Percentiles rank a stretch among this genome's conserved stretches.
Conservation (phyloP, 331 rosid species). For the Malus hybrid region DNA sequence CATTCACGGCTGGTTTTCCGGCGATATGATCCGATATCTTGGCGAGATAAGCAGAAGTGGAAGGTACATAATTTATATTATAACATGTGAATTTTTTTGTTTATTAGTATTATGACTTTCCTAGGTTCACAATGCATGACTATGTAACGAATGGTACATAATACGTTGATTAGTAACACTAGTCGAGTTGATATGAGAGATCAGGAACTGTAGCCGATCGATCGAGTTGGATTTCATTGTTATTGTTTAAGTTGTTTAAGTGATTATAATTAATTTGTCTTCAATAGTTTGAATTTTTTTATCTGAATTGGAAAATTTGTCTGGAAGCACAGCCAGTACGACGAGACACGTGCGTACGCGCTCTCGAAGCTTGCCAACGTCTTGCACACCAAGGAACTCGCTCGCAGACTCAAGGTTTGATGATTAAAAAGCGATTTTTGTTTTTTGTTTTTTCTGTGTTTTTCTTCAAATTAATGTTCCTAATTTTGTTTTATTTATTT, state of each 20-base stretch:
- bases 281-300: not conserved
- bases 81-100: not conserved
- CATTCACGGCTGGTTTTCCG: slow-evolving; percentile 82
- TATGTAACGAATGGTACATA: too few relatives aligned
- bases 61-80: slow-evolving; percentile 23
- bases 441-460: not conserved
- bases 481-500: not conserved
- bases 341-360: slow-evolving; percentile 96
- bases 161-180: too few relatives aligned
- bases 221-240: not conserved
- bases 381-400: slow-evolving; percentile 77
- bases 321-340: slow-evolving; percentile 47
- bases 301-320: not conserved
- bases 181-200: not conserved
- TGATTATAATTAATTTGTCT: not conserved
- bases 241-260: too few relatives aligned
- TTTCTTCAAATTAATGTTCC: not conserved
- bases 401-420: slow-evolving; percentile 59
- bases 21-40: slow-evolving; percentile 53
- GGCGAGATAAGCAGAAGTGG: slow-evolving; percentile 44
- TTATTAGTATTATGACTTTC: not conserved
- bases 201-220: not conserved
- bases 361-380: slow-evolving; percentile 93
- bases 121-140: not conserved
- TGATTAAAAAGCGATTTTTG: not conserved